Evolutionary conservation across 495 filamentous ascomycete species (phyloP), one percentile per base, ranked within the genome.

Genomic region (Lichina pygmaea): DNA sequence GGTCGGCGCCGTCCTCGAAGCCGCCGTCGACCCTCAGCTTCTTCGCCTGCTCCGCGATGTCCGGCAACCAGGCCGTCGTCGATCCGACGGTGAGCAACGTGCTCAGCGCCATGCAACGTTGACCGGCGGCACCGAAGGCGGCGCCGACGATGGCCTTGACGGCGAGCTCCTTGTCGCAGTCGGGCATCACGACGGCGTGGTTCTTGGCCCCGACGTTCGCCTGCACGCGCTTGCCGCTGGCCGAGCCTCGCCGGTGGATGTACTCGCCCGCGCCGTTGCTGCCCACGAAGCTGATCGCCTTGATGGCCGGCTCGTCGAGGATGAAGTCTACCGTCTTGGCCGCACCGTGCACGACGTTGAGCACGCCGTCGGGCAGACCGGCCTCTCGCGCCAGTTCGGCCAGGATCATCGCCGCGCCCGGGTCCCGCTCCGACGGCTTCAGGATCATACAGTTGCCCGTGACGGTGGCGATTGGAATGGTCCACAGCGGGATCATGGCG

Each of bases 401-500:
- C 45, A 99, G 70, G 59, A 99, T 95, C 85, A 99, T 94, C 33
- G 81, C 79, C 15, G 91, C 91, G 44, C 89, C 89, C n/a, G 89
- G 89, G 50, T 95, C 89, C 49, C 89, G 81, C 66, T 99, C 89
- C 0, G 89, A 99, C 5, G 89, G 89, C 71, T 99, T 99, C 47
- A 99, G 61, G 53, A 99, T 73, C 49, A 95, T 62, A 31, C 81
- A 89, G 65, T 99, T 99, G 43, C 89, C 91, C 9, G 83, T 91
- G 3, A 91, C 72, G 10, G 85, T 93, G 38, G 89, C 91, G 55
- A 95, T 75, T 15, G 89, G 91, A 46, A 95, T 91, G 45, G 71
- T 91, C 89, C 89, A 99, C 8, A 99, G 67, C 15, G 89, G 89
- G 61, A 99, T 99, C 89, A 99, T 99, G 51, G 89, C 89, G 39